Conservation (phyloP, 495 filamentous ascomycete genomes). For the Annulohypoxylon moriforme region DNA sequence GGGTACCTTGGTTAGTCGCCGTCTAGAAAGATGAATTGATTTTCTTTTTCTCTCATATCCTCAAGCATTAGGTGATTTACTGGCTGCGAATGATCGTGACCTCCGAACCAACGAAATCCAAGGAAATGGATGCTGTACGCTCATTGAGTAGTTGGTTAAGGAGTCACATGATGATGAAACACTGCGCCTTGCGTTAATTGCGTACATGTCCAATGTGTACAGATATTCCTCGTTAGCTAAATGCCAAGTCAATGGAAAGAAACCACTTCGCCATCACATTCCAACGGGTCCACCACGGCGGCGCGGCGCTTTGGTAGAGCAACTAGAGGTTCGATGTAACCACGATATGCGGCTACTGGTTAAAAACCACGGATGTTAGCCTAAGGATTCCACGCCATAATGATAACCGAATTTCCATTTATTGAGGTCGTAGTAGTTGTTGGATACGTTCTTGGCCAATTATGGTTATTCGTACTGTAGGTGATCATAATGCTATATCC, state of each 20-base stretch:
- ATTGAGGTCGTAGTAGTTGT: conserved; percentile 8
- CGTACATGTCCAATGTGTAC: conserved; percentile 16
- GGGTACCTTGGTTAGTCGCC: neutral
- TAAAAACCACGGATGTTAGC: conserved; percentile 8
- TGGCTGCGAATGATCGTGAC: conserved; percentile 1
- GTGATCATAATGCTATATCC: conserved; percentile 10
- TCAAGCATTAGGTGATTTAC: conserved; percentile 6
- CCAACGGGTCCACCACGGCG: neutral
- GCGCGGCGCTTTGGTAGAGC: conserved; percentile 3
- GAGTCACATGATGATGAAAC: conserved; percentile 39
- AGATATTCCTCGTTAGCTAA: conserved; percentile 13
- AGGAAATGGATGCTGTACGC: conserved; percentile 10
- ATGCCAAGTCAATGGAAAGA: conserved; percentile 13
- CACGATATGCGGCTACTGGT: conserved; percentile 8
- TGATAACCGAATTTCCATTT: conserved; percentile 16
- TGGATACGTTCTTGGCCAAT: conserved; percentile 1
- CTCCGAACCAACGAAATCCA: conserved; percentile 21
- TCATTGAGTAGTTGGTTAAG: conserved; percentile 23
- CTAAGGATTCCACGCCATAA: conserved; percentile 14
- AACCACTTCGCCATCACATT: conserved; percentile 17
- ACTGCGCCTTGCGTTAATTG: conserved; percentile 29
- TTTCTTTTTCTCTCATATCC: neutral
- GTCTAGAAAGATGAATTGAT: neutral
- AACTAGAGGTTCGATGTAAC: conserved; percentile 7
- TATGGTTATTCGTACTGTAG: neutral